Evolutionary conservation across 2,329 filamentous ascomycete species (phyloP).

Genomic region (Fusarium haematococcum): DNA sequence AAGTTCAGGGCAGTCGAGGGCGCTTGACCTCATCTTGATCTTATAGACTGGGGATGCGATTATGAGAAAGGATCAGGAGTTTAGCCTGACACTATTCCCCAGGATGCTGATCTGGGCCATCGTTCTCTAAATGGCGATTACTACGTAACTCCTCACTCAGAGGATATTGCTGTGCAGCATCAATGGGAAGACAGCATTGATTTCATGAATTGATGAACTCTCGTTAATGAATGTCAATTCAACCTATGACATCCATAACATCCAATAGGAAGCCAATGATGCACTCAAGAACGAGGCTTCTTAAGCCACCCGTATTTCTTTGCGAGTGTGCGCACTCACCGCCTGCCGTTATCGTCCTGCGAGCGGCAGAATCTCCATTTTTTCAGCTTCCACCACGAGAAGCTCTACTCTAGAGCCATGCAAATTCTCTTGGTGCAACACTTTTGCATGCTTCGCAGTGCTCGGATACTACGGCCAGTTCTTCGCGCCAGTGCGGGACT

Average conservation of each 20-base stretch:
- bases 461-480: constrained; percentile 30
- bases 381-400: constrained; percentile 1
- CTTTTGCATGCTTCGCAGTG: constrained; percentile 33
- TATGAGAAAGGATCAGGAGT: background rate
- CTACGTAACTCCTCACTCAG: background rate
- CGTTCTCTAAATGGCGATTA: too few species aligned
- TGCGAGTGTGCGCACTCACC: background rate
- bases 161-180: background rate
- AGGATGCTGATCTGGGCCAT: background rate
- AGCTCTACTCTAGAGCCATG: constrained; percentile 20
- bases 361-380: background rate
- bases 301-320: background rate
- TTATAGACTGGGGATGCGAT: background rate
- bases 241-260: background rate
- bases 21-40: background rate
- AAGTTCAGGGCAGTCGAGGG: background rate
- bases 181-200: background rate
- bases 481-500: constrained; percentile 23
- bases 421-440: constrained; percentile 30
- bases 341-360: background rate
- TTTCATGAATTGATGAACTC: background rate
- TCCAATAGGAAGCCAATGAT: background rate
- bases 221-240: background rate
- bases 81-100: background rate
- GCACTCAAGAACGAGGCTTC: background rate